Evolutionary conservation across 139 green algal genomes (phyloP), one percentile per base, ranked within the genome.

Genomic region (Pleodorina starrii): DNA sequence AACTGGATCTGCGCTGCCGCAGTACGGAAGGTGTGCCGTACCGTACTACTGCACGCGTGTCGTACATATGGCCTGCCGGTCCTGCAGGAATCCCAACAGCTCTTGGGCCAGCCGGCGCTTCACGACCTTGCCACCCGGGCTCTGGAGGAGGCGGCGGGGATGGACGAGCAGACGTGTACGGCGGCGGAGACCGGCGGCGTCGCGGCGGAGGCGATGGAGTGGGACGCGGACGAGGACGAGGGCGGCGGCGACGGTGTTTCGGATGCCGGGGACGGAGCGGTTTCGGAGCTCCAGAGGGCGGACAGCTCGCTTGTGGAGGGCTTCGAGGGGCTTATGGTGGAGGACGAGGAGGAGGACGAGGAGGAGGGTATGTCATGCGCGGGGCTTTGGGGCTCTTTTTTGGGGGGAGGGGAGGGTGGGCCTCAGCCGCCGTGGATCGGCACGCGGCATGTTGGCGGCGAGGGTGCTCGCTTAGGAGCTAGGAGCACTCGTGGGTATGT

Each of bases 41-140:
- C n/a, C n/a, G n/a, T n/a, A n/a, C n/a, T n/a, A n/a, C n/a, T n/a
- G n/a, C n/a, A n/a, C n/a, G n/a, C n/a, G n/a, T n/a, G n/a, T n/a
- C n/a, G n/a, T n/a, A n/a, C n/a, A n/a, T n/a, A n/a, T n/a, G n/a
- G n/a, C n/a, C n/a, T n/a, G n/a, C n/a, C n/a, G n/a, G n/a, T 25
- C 7, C 9, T 25, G 7, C 57, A 87, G 80, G 80, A 87, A 40
- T 60, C 80, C 14, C 51, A 40, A 50, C 68, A 84, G n/a, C 59
- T 94, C 5, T 25, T 84, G 3, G 94, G 96, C 5, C 40, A 91
- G 38, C 93, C 94, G 51, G 92, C 95, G 91, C 48, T 97, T 43
- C 94, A 96, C 63, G 95, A 96, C 59, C 91, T 97, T 25, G 93
- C 91, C 2, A 68, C 38, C 0, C 60, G 66, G 1, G 90, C 89